Evolutionary conservation across 1,284 basidiomycete species (phyloP).

Genomic region (Marasmius tenuissimus): DNA sequence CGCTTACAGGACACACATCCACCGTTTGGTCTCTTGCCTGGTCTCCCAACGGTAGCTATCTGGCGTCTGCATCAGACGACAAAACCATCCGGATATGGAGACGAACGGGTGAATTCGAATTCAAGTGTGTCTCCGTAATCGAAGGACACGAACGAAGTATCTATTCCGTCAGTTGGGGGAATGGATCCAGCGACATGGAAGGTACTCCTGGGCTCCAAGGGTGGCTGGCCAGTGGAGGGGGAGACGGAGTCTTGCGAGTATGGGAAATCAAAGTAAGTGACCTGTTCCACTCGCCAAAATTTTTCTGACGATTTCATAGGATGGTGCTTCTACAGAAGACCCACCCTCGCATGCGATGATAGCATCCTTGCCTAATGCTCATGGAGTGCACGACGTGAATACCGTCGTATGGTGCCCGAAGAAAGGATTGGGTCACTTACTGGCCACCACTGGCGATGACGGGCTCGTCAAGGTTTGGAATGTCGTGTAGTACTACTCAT

Average conservation of each 20-base stretch:
- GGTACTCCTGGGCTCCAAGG: constrained; percentile 50
- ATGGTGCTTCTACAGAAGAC: constrained; percentile 21
- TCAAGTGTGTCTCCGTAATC: constrained; percentile 57
- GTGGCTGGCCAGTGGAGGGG: constrained; percentile 72
- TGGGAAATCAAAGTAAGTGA: constrained; percentile 66
- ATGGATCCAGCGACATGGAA: constrained; percentile 28
- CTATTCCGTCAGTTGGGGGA: constrained; percentile 80
- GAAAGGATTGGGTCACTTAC: constrained; percentile 54
- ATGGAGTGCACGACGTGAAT: constrained; percentile 80
- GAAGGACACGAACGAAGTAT: constrained; percentile 72
- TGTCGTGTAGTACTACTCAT: constrained; percentile 12
- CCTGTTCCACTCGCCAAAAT: background rate
- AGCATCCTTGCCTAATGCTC: constrained; percentile 54
- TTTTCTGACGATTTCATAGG: constrained; percentile 20
- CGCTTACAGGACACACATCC: constrained; percentile 77
- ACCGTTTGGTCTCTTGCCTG: constrained; percentile 93
- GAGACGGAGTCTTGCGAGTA: constrained; percentile 76
- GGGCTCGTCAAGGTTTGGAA: constrained; percentile 72
- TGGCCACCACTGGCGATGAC: constrained; percentile 83
- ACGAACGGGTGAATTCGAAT: constrained; percentile 52
- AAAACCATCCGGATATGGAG: constrained; percentile 73
- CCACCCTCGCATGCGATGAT: constrained; percentile 45
- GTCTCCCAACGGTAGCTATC: constrained; percentile 79
- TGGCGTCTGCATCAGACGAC: constrained; percentile 86
- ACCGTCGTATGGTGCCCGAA: constrained; percentile 76